These are phyloP conservation scores for Emmonsiellopsis sp. DNA, from an alignment of 2,329 filamentous ascomycete genomes.

Conservation along the genomic window DNA sequence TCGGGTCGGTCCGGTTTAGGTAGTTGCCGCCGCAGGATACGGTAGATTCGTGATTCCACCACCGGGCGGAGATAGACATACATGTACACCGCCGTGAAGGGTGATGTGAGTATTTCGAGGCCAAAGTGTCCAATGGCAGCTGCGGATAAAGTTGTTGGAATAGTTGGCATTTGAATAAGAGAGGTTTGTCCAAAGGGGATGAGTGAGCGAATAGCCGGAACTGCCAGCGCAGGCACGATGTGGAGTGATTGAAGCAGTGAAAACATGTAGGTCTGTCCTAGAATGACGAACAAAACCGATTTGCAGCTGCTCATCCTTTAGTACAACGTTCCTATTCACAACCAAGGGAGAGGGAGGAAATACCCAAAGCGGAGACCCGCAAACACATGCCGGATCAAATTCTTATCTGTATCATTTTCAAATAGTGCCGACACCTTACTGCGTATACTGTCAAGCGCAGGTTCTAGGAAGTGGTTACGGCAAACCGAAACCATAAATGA, in stretches of 20 bases:
- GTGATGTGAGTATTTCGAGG: conserved; percentile 23
- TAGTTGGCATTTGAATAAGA: conserved; percentile 23
- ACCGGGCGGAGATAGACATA: conserved; percentile 29
- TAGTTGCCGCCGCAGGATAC: conserved; percentile 31
- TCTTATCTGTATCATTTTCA: conserved; percentile 18
- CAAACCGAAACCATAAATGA: conserved; percentile 29
- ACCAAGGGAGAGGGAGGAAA: neutral
- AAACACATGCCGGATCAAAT: conserved; percentile 21
- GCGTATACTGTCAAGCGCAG: conserved; percentile 22
- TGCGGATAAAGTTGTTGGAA: conserved; percentile 22
- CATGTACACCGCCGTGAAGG: conserved; percentile 27
- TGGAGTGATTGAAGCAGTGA: conserved; percentile 35
- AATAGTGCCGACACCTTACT: conserved; percentile 17
- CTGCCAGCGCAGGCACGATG: conserved; percentile 25
- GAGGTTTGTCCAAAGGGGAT: conserved; percentile 30
- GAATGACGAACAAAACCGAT: conserved; percentile 27
- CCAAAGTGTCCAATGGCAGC: conserved; percentile 19
- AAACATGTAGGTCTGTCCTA: conserved; percentile 35
- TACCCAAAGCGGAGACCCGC: conserved; percentile 7
- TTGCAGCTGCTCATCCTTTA: conserved; percentile 23
- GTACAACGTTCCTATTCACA: conserved; percentile 2
- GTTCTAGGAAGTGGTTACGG: conserved; percentile 30
- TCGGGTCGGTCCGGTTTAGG: conserved; percentile 34
- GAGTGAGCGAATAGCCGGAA: conserved; percentile 24
- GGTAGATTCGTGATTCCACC: conserved; percentile 32